These are phyloP conservation scores for Cystobasidiaceae sp. DNA, from an alignment of 1,284 basidiomycete species.

Conservation along the genomic window DNA sequence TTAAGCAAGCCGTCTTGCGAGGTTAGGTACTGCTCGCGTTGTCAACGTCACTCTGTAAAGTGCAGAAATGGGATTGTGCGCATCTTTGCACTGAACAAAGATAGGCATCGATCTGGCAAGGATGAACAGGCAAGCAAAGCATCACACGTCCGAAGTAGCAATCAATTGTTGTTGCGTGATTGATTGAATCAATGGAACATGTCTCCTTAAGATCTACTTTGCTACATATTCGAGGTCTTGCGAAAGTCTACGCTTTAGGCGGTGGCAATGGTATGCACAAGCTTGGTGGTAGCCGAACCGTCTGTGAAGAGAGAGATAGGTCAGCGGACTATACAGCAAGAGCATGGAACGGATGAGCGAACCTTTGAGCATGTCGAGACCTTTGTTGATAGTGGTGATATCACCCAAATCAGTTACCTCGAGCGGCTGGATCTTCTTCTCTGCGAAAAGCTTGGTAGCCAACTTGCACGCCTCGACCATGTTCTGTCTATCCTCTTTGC, in stretches of 20 bases:
- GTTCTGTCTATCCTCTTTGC: conserved; percentile 29
- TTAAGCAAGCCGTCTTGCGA: conserved; percentile 45
- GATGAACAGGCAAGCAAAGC: no score
- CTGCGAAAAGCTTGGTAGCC: conserved; percentile 31
- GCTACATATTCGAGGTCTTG: no score
- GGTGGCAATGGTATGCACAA: conserved; percentile 8
- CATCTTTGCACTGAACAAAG: no score
- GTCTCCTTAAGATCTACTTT: no score
- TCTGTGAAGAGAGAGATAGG: background rate
- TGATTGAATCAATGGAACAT: no score
- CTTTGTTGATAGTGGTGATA: conserved; percentile 33
- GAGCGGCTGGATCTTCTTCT: conserved; percentile 35
- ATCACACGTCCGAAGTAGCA: no score
- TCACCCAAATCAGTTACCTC: conserved; percentile 35
- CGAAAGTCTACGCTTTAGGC: no score
- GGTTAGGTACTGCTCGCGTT: background rate
- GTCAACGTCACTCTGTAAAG: background rate
- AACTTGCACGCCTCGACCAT: conserved; percentile 18
- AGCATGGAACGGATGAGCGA: background rate
- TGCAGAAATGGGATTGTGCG: no score
- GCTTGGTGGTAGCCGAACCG: conserved; percentile 6
- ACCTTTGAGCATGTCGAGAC: conserved; percentile 35
- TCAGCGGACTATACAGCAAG: background rate
- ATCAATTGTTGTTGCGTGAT: no score
- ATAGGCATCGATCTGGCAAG: no score